phyloP scores from a whole-genome alignment of 1,284 basidiomycete genomes.

The Hymenochaete sp. region DNA sequence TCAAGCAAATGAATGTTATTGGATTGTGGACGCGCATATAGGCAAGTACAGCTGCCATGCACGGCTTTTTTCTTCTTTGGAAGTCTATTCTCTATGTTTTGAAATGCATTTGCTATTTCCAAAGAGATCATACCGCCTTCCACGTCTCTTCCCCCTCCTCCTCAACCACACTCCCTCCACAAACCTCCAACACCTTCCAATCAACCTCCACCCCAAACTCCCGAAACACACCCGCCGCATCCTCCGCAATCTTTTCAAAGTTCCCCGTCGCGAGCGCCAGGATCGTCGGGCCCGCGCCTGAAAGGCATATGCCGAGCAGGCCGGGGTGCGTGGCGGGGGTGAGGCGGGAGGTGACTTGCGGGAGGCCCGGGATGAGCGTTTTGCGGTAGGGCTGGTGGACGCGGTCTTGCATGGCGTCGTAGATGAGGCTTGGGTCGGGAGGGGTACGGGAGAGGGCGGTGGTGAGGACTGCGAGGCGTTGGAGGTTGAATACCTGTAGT shows the following conservation, averaged over 20 bases:
- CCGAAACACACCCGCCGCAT: conserved; percentile 69
- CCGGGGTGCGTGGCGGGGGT: conserved; percentile 89
- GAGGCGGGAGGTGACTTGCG: conserved; percentile 81
- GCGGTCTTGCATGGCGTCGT: conserved; percentile 98
- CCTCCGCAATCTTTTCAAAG: conserved; percentile 77
- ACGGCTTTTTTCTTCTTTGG: background rate
- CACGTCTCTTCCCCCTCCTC: conserved; percentile 10
- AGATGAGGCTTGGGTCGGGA: conserved; percentile 90
- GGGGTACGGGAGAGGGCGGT: conserved; percentile 88
- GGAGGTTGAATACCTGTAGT: conserved; percentile 90
- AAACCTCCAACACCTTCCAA: conserved; percentile 68
- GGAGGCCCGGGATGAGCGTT: conserved; percentile 85
- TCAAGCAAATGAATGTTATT: no score
- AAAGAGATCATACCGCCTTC: conserved; percentile 9
- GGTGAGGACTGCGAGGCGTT: conserved; percentile 95
- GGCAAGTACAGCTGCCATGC: no score
- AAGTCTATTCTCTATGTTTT: background rate
- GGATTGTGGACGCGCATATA: no score
- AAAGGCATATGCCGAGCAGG: conserved; percentile 93
- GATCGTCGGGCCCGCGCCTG: conserved; percentile 96
- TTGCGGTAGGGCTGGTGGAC: conserved; percentile 97
- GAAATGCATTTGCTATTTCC: background rate
- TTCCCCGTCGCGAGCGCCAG: conserved; percentile 87
- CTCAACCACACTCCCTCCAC: conserved; percentile 39
- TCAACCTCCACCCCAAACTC: conserved; percentile 71